These are phyloP conservation scores for Boletus patriciae DNA, from an alignment of 768 basidiomycete genomes.

Conservation along the genomic window DNA sequence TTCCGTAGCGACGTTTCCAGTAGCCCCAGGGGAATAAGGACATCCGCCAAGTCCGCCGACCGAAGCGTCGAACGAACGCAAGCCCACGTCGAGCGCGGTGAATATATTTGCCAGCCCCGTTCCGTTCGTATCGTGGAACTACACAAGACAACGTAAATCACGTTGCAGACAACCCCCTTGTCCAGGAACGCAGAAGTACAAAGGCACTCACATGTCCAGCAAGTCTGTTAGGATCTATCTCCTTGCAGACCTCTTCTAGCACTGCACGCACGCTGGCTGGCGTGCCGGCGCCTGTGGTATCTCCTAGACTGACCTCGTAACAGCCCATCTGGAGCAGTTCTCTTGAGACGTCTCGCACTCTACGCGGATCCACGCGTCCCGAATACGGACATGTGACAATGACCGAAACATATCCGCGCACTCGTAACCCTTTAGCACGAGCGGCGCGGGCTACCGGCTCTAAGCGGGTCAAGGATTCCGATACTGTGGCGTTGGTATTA, in stretches of 20 bases:
- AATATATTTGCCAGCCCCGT: constrained; percentile 78
- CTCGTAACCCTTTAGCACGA: constrained; percentile 57
- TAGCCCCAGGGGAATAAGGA: constrained; percentile 94
- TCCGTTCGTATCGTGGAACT: constrained; percentile 93
- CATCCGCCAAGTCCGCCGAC: constrained; percentile 93
- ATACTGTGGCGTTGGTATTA: constrained; percentile 76
- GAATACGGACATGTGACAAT: constrained; percentile 84
- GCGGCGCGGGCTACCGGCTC: constrained; percentile 64
- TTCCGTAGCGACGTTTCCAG: constrained; percentile 93
- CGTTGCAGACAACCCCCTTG: not conserved
- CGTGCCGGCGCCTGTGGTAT: constrained; percentile 87
- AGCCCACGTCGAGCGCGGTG: constrained; percentile 66
- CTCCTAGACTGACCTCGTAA: constrained; percentile 89
- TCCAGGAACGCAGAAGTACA: constrained; percentile 16
- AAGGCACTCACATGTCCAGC: constrained; percentile 55
- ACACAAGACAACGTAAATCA: not conserved
- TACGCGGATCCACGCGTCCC: constrained; percentile 65
- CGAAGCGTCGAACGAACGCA: constrained; percentile 80
- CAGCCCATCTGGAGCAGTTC: constrained; percentile 87
- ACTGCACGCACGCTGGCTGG: constrained; percentile 66
- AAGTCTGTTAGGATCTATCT: constrained; percentile 61
- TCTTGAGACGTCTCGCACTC: constrained; percentile 68
- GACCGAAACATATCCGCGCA: constrained; percentile 85
- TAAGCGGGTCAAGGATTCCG: constrained; percentile 67
- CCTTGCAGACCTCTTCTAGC: constrained; percentile 66